Conservation (phyloP, 2,329 filamentous ascomycete species). For the Sporothrix sp. region DNA sequence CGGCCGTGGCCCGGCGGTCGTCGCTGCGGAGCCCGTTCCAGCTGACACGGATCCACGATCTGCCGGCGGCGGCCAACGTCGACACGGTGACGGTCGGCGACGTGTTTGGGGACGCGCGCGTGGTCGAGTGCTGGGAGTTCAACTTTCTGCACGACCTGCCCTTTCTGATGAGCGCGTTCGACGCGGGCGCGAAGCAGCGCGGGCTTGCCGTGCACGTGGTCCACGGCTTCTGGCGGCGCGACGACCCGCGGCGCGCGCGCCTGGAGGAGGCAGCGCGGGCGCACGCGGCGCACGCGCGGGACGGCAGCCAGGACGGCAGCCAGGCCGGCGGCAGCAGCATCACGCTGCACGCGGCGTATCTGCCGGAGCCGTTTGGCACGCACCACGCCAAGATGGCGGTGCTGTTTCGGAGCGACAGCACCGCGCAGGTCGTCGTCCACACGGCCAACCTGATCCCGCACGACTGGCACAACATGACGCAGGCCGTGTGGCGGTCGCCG, state of each 20-base stretch:
- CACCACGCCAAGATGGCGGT: constrained; percentile 84
- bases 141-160: constrained; percentile 55
- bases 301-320: neutral
- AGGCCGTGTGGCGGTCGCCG: constrained; percentile 72
- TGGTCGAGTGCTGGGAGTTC: constrained; percentile 62
- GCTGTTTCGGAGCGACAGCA: constrained; percentile 66
- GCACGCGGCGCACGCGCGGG: constrained; percentile 38
- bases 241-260: constrained; percentile 47
- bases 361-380: constrained; percentile 78
- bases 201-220: constrained; percentile 45
- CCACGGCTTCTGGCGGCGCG: constrained; percentile 57
- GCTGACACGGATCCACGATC: constrained; percentile 58
- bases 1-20: too few species aligned
- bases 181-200: constrained; percentile 36
- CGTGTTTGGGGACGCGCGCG: constrained; percentile 63
- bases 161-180: constrained; percentile 46
- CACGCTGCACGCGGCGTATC: constrained; percentile 60
- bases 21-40: constrained; percentile 44
- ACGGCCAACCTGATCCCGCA: constrained; percentile 85
- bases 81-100: constrained; percentile 57
- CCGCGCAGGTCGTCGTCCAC: constrained; percentile 71
- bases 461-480: constrained; percentile 83
- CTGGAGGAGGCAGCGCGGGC: constrained; percentile 54
- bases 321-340: constrained; percentile 44
- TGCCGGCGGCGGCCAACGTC: constrained; percentile 49